A percentile compares a stretch with the other conserved stretches of the same genome.
Conservation (phyloP, 768 basidiomycete species). For the Boletus subparvulus region DNA sequence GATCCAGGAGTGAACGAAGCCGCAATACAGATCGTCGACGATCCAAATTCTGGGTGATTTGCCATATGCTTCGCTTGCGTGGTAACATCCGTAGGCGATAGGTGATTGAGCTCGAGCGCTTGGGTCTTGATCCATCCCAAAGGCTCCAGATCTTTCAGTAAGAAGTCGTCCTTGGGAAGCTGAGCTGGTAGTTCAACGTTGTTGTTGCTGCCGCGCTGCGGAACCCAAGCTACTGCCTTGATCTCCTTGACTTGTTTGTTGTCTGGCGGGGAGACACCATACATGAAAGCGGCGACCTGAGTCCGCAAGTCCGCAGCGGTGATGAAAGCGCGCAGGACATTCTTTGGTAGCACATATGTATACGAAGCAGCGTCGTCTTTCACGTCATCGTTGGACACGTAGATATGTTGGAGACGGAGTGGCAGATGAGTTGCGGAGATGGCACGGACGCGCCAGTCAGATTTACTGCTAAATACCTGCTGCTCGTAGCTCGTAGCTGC, state of each 20-base stretch:
- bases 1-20: conserved; percentile 98
- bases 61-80: conserved; percentile 97
- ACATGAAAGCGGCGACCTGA: conserved; percentile 92
- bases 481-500: conserved; percentile 95
- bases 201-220: conserved; percentile 95
- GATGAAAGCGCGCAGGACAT: conserved; percentile 91
- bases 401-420: conserved; percentile 96
- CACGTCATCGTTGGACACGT: conserved; percentile 98
- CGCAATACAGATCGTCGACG: conserved; percentile 90
- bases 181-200: conserved; percentile 87
- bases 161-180: conserved; percentile 91
- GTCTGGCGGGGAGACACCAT: conserved; percentile 89
- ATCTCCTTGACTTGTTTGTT: conserved; percentile 99
- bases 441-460: conserved; percentile 98
- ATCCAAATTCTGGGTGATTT: conserved; percentile 92
- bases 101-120: conserved; percentile 85
- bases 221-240: conserved; percentile 97
- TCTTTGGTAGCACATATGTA: conserved; percentile 97
- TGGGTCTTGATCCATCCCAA: conserved; percentile 98
- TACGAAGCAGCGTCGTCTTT: conserved; percentile 94
- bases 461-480: conserved; percentile 98
- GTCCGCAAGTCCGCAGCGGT: conserved; percentile 92
- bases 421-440: conserved; percentile 96
- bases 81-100: conserved; percentile 90
- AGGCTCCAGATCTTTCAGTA: conserved; percentile 93